phyloP scores from a whole-genome alignment of 2,329 filamentous ascomycete genomes.

The Alternaria hordeiaustralica region DNA sequence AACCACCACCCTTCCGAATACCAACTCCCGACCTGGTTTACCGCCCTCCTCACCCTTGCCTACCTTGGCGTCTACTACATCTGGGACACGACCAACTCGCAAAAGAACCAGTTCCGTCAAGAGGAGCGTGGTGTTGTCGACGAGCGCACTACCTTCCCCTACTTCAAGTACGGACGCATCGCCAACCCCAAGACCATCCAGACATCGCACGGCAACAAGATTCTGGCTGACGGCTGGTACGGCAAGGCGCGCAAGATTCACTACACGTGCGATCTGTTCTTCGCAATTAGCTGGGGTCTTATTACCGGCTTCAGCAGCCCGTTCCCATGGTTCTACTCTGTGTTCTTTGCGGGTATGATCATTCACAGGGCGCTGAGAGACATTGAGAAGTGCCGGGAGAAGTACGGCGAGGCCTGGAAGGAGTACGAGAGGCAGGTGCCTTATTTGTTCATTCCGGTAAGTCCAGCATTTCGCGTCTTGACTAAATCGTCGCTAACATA shows the following conservation, averaged over 20 bases:
- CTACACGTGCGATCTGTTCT: slow-evolving; percentile 81
- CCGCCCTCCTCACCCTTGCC: slow-evolving; percentile 68
- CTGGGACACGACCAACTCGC: slow-evolving; percentile 90
- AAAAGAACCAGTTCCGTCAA: slow-evolving; percentile 91
- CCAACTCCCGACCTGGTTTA: slow-evolving; percentile 73
- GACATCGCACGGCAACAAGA: slow-evolving; percentile 74
- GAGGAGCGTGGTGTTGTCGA: slow-evolving; percentile 73
- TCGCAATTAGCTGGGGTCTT: slow-evolving; percentile 79
- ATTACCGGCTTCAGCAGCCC: slow-evolving; percentile 81
- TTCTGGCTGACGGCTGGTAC: slow-evolving; percentile 82
- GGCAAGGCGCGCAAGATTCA: slow-evolving; percentile 79
- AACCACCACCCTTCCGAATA: slow-evolving; percentile 82
- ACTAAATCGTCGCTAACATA: background rate
- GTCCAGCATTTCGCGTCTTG: slow-evolving; percentile 2
- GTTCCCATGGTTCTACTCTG: slow-evolving; percentile 88
- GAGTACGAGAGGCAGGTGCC: slow-evolving; percentile 83
- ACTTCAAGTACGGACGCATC: slow-evolving; percentile 86
- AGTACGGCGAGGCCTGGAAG: slow-evolving; percentile 82
- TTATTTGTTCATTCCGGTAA: slow-evolving; percentile 79
- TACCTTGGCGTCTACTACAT: slow-evolving; percentile 89
- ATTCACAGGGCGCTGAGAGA: slow-evolving; percentile 77
- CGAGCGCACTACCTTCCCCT: slow-evolving; percentile 81
- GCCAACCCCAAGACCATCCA: slow-evolving; percentile 80
- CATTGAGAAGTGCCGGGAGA: slow-evolving; percentile 74
- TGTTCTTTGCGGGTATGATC: slow-evolving; percentile 83